Evolutionary conservation across 805 yeast genomes (phyloP).

Genomic region (Phaffomyces antillensis): DNA sequence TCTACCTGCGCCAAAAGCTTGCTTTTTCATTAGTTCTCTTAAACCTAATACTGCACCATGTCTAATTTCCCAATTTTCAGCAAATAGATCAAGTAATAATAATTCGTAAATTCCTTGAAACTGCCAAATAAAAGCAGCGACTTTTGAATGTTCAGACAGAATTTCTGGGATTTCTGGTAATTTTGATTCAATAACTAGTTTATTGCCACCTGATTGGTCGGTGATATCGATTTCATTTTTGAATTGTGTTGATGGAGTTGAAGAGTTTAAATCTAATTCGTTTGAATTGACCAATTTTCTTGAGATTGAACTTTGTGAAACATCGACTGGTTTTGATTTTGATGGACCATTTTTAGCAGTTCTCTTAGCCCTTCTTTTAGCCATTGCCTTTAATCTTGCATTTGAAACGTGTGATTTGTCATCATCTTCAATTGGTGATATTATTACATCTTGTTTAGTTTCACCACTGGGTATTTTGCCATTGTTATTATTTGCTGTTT

Average conservation of each 20-base stretch:
- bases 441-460: slow-evolving; percentile 24
- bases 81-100: slow-evolving; percentile 68
- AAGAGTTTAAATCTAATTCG: slow-evolving; percentile 15
- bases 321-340: slow-evolving; percentile 49
- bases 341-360: slow-evolving; percentile 46
- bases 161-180: slow-evolving; percentile 58
- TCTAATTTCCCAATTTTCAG: slow-evolving; percentile 87
- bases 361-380: slow-evolving; percentile 81
- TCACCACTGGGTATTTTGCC: slow-evolving; percentile 32
- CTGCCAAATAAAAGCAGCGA: slow-evolving; percentile 81
- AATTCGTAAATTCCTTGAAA: slow-evolving; percentile 89
- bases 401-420: slow-evolving; percentile 31
- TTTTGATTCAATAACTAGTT: slow-evolving; percentile 77
- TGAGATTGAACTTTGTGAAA: slow-evolving; percentile 66
- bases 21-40: slow-evolving; percentile 76
- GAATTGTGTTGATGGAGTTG: slow-evolving; percentile 12
- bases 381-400: slow-evolving; percentile 88
- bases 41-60: slow-evolving; percentile 95
- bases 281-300: slow-evolving; percentile 37
- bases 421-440: slow-evolving; percentile 1
- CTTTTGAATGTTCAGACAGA: slow-evolving; percentile 62
- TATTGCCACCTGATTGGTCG: slow-evolving; percentile 71
- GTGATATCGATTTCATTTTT: slow-evolving; percentile 49
- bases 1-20: slow-evolving; percentile 83
- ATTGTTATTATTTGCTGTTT: slow-evolving; percentile 32